These are phyloP conservation scores for Aspergillus vadensis DNA, from an alignment of 2,329 filamentous ascomycete genomes.

Conservation along the genomic window DNA sequence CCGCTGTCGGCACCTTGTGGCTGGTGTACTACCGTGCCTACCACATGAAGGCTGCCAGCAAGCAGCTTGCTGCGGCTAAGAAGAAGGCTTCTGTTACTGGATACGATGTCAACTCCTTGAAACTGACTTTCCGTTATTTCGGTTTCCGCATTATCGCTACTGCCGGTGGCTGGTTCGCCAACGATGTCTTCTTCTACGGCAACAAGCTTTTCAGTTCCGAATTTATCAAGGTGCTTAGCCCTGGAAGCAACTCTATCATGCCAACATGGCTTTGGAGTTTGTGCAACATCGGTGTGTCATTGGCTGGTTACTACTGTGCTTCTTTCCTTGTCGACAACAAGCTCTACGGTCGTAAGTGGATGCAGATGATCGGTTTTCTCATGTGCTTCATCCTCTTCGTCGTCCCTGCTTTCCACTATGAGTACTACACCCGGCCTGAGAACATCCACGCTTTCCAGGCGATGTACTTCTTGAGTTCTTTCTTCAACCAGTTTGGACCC, in stretches of 20 bases:
- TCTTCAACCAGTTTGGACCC: constrained; percentile 99
- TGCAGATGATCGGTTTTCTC: constrained; percentile 93
- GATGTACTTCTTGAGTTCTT: constrained; percentile 97
- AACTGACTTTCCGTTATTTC: constrained; percentile 77
- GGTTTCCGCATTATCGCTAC: constrained; percentile 85
- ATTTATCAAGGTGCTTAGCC: constrained; percentile 82
- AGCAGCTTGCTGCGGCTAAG: constrained; percentile 80
- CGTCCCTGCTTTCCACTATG: constrained; percentile 83
- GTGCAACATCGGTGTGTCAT: constrained; percentile 82
- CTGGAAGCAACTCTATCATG: constrained; percentile 71
- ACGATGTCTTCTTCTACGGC: constrained; percentile 98
- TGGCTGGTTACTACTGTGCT: constrained; percentile 86
- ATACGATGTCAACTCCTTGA: constrained; percentile 84
- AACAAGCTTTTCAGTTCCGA: constrained; percentile 96
- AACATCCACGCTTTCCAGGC: constrained; percentile 90
- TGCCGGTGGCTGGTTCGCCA: constrained; percentile 88
- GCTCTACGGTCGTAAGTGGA: constrained; percentile 91
- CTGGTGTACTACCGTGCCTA: constrained; percentile 93
- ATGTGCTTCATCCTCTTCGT: constrained; percentile 93
- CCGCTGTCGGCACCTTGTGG: constrained; percentile 88
- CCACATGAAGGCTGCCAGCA: constrained; percentile 88
- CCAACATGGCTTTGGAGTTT: constrained; percentile 90
- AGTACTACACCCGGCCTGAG: constrained; percentile 72
- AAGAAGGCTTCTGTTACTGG: constrained; percentile 84
- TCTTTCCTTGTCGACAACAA: constrained; percentile 93